Base-by-base conservation (phyloP, 306 rosid species). In the Cicer arietinum region DNA sequence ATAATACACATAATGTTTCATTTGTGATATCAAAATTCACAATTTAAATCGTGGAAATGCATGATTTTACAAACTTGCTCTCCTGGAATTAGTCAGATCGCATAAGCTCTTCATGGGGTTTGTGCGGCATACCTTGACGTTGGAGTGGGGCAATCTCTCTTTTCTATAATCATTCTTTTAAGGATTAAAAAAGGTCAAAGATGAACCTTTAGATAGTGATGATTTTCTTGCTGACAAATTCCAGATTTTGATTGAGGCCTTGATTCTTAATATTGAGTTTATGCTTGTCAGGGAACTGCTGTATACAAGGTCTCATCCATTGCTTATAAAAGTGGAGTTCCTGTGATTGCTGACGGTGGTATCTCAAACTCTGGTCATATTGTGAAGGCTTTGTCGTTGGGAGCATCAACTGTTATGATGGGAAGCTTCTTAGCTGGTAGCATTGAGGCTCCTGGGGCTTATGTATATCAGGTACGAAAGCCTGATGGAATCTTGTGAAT, bases 341-440 rank as follows among this genome's bases (percentile, higher is more conserved):
- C 98, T 44, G 85, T 93, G 42, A 91, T 93, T 85, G 98, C 97
- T 53, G 98, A 93, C 75, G 96, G 98, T 61, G 98, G 98, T 25
- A 93, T 93, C 88, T 91, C 98, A 30, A 84, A 88, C 71, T 93
- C 98, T 80, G 97, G 97, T 37, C 98, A 91, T 74, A 77, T 93
- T 78, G 97, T 93, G 1, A 93, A 93, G 89, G 97, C 97, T 78
- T 83, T 93, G 75, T 77, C 84, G 8, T 85, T 93, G 60, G 97
- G 98, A 42, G 98, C 96, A 39, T 93, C 98, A 8, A 93, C 97
- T 40, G 92, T 91, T 54, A 93, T 93, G 98, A 91, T 93, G 98
- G 98, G 98, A 73, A 89, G 97, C 81, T 93, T 91, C 82, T 88
- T 93, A 78, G 97, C 97, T 45, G 97, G 98, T 57, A 93, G 98